phyloP scores from a whole-genome alignment of 1,139 yeast species.

The Hemisphaericaspora xylofermentans region DNA sequence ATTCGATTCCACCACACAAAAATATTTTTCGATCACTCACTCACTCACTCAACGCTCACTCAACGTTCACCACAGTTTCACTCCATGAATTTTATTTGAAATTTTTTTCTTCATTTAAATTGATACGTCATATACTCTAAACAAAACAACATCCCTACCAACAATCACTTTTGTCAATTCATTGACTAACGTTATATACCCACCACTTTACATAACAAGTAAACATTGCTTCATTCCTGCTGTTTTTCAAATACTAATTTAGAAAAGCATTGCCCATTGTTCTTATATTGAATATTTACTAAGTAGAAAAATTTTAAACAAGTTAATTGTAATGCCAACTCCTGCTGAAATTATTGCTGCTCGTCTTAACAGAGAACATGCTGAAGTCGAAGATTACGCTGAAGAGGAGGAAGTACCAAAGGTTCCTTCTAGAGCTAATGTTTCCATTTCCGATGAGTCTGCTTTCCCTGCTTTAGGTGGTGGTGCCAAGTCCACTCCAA shows the following conservation, averaged over 20 bases:
- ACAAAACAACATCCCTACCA: too few species aligned
- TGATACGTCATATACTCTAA: too few species aligned
- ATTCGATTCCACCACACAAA: too few species aligned
- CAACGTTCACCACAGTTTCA: too few species aligned
- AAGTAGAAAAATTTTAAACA: conserved; percentile 1
- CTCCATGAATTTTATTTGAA: too few species aligned
- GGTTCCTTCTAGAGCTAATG: conserved; percentile 22
- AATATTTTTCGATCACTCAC: too few species aligned
- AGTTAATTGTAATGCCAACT: conserved; percentile 40
- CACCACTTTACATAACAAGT: too few species aligned
- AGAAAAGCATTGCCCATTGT: conserved; percentile 17
- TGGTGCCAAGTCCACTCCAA: conserved; percentile 19
- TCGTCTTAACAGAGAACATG: conserved; percentile 38
- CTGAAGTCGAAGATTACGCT: conserved; percentile 11
- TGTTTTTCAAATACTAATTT: conserved; percentile 11
- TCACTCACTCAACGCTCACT: too few species aligned
- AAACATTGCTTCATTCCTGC: too few species aligned
- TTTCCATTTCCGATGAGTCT: conserved; percentile 48
- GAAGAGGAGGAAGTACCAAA: conserved; percentile 7
- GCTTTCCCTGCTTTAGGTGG: conserved; percentile 78
- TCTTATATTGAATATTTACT: background rate
- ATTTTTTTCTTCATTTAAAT: too few species aligned
- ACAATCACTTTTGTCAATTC: too few species aligned
- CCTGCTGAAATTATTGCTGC: conserved; percentile 64
- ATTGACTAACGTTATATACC: too few species aligned